Evolutionary conservation across 805 yeast species (phyloP).

Genomic region (Kodamaea hsintzibuensis): DNA sequence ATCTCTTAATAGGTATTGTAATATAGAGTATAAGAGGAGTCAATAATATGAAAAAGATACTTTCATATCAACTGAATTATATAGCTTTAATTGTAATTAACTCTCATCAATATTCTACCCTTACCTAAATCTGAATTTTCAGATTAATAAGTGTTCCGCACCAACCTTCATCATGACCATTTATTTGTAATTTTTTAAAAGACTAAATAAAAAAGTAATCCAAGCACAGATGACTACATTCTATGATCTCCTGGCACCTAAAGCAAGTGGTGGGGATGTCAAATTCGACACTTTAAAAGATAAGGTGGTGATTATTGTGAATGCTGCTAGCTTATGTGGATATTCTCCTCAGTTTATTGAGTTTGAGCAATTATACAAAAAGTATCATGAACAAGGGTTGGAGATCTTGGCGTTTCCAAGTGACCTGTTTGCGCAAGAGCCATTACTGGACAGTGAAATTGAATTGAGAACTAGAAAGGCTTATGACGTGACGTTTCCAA

Average conservation of each 20-base stretch:
- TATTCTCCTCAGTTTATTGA: constrained; percentile 57
- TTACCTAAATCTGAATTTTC: too few species aligned
- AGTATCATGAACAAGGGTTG: constrained; percentile 63
- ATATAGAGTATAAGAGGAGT: too few species aligned
- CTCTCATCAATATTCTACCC: too few species aligned
- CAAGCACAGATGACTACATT: not conserved
- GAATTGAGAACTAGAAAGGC: constrained; percentile 19
- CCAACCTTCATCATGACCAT: not conserved
- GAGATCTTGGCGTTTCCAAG: constrained; percentile 85
- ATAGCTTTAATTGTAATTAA: too few species aligned
- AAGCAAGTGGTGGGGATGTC: constrained; percentile 9
- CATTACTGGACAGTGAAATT: constrained; percentile 51
- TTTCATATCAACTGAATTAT: too few species aligned
- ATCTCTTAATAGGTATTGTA: too few species aligned
- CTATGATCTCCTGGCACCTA: constrained; percentile 10
- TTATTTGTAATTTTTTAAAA: not conserved
- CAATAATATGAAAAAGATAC: too few species aligned
- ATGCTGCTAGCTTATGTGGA: constrained; percentile 40
- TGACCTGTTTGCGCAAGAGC: constrained; percentile 87
- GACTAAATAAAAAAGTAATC: not conserved
- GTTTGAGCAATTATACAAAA: constrained; percentile 65
- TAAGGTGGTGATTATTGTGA: constrained; percentile 27
- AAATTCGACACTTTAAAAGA: constrained; percentile 15
- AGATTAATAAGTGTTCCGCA: not conserved
- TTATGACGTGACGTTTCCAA: constrained; percentile 39